These are phyloP conservation scores for Lumnitzera racemosa DNA, from an alignment of 345 rosid species.

Conservation along the genomic window DNA sequence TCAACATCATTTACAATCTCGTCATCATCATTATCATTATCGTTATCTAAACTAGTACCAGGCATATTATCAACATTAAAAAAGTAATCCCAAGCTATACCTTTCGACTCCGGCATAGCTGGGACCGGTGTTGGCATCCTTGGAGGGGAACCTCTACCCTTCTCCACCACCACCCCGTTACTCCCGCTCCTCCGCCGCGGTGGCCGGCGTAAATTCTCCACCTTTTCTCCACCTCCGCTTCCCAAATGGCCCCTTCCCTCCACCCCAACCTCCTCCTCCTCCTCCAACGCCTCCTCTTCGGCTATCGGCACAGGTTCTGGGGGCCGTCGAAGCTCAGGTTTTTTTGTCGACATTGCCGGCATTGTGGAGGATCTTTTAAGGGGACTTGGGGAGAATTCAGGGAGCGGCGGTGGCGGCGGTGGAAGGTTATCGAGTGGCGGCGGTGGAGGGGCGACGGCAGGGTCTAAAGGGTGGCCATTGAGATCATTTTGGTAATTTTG, in stretches of 20 bases:
- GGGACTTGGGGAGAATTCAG: conserved; percentile 72
- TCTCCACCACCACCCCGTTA: conserved; percentile 16
- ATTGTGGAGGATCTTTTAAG: conserved; percentile 59
- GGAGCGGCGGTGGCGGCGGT: conserved; percentile 77
- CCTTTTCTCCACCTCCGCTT: conserved; percentile 13
- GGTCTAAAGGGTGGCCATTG: conserved; percentile 19
- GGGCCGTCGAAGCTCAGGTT: background rate
- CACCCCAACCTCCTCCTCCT: conserved; percentile 34
- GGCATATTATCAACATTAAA: conserved; percentile 56
- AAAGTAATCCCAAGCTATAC: conserved; percentile 61
- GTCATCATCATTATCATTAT: conserved; percentile 15
- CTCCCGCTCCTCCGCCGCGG: conserved; percentile 14
- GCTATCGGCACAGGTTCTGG: conserved; percentile 2
- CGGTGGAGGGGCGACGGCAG: conserved; percentile 31
- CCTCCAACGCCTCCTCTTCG: conserved; percentile 38
- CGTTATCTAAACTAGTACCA: conserved; percentile 39
- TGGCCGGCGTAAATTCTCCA: conserved; percentile 1
- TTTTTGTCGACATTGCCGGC: conserved; percentile 44
- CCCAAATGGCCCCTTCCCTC: conserved; percentile 2
- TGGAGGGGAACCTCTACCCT: conserved; percentile 25
- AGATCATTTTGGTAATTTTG: conserved; percentile 22
- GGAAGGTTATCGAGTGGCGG: conserved; percentile 48
- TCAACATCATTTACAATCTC: conserved; percentile 11
- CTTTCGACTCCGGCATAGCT: conserved; percentile 38
- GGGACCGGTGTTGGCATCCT: conserved; percentile 33